Percentiles rank a stretch among this genome's conserved stretches.
Conservation (phyloP, 2,329 filamentous ascomycete species). For the Pseudogymnoascus sp. region DNA sequence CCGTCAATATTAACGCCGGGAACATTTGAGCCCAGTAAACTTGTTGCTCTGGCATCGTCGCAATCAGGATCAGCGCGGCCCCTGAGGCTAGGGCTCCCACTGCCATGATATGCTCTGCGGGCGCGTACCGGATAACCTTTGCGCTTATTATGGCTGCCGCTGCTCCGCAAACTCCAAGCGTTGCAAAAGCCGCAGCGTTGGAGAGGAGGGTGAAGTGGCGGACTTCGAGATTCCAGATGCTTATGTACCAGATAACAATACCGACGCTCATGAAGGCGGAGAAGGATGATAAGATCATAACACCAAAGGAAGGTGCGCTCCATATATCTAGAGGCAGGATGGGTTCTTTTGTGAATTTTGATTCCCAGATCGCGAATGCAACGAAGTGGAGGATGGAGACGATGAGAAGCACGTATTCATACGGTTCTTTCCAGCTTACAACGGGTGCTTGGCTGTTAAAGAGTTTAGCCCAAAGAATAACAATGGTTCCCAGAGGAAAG, state of each 20-base stretch:
- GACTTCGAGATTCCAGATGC: neutral
- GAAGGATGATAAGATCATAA: conserved; percentile 14
- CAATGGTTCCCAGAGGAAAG: conserved; percentile 5
- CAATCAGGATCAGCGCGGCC: conserved; percentile 15
- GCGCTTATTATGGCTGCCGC: neutral
- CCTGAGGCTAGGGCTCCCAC: neutral
- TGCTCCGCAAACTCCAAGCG: neutral
- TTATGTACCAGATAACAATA: neutral
- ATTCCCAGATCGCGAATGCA: conserved; percentile 17
- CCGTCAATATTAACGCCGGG: conserved; percentile 13
- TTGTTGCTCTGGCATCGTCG: conserved; percentile 18
- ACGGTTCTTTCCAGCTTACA: conserved; percentile 17
- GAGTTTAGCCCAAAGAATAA: neutral
- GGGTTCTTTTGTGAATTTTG: conserved; percentile 13
- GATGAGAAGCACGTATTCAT: conserved; percentile 14
- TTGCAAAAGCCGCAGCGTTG: neutral
- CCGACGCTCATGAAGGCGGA: conserved; percentile 16
- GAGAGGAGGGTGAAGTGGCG: neutral
- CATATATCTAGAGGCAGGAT: conserved; percentile 21
- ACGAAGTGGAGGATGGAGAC: conserved; percentile 13
- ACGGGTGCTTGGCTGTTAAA: conserved; percentile 16
- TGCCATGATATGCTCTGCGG: neutral
- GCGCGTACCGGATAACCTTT: neutral
- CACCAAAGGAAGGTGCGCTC: conserved; percentile 17
- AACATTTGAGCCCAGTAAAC: neutral